A percentile compares a stretch with the other conserved stretches of the same genome.
Evolutionary conservation across 2,329 filamentous ascomycete genomes (phyloP).

Genomic region (Calonectria pauciramosa): DNA sequence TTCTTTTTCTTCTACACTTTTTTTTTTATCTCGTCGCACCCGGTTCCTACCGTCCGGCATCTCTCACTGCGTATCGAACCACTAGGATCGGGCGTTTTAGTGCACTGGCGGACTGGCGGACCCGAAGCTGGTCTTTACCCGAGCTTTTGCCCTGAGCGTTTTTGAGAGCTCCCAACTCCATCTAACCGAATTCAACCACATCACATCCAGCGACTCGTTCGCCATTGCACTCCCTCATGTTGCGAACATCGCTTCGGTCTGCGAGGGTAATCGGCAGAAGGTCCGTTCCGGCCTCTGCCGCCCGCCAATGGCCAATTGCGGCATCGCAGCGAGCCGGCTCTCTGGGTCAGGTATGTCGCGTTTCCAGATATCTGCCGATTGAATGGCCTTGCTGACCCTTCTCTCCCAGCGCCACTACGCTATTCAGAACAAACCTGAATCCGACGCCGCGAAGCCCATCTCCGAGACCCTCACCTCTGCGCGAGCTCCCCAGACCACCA

Average conservation of each 20-base stretch:
- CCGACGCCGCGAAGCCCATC: constrained; percentile 62
- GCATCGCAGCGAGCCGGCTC: constrained; percentile 51
- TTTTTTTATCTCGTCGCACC: constrained; percentile 49
- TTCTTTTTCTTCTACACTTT: background rate
- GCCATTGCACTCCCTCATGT: constrained; percentile 71
- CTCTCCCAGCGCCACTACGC: constrained; percentile 68
- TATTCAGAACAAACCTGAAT: constrained; percentile 65
- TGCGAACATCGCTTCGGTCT: constrained; percentile 78
- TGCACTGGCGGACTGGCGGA: constrained; percentile 34
- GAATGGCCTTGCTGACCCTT: constrained; percentile 48
- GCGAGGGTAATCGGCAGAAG: constrained; percentile 70
- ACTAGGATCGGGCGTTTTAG: constrained; percentile 37
- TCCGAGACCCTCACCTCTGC: constrained; percentile 66
- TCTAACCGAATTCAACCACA: constrained; percentile 49
- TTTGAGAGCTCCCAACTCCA: constrained; percentile 55
- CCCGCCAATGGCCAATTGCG: constrained; percentile 70
- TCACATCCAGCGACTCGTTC: constrained; percentile 51
- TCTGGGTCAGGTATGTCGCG: constrained; percentile 52
- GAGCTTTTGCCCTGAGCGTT: constrained; percentile 61
- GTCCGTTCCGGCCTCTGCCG: constrained; percentile 65
- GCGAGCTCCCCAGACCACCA: constrained; percentile 56
- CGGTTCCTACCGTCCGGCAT: constrained; percentile 52
- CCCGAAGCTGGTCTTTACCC: constrained; percentile 54
- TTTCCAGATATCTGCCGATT: constrained; percentile 51
- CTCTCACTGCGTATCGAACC: constrained; percentile 27